These are phyloP conservation scores for Neonectria hederae DNA, from an alignment of 2,329 filamentous ascomycete genomes.

Conservation along the genomic window DNA sequence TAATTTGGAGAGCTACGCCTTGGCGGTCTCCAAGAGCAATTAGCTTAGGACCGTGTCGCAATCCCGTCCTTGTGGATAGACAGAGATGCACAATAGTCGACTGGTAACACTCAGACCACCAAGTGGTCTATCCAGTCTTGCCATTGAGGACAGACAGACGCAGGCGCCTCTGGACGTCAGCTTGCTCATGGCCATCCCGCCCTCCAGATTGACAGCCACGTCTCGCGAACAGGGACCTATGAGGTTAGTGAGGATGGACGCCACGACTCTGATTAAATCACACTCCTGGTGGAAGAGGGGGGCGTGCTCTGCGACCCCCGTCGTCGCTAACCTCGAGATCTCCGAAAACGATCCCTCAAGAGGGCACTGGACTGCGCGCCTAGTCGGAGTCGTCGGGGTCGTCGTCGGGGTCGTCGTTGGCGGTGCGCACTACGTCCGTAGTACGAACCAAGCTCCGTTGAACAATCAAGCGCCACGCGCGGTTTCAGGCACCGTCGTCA, in stretches of 20 bases:
- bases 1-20: constrained; percentile 1
- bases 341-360: constrained; percentile 1
- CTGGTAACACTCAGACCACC: constrained; percentile 8
- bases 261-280: background rate
- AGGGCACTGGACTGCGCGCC: constrained; percentile 14
- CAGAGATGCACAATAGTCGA: background rate
- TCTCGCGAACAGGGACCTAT: background rate
- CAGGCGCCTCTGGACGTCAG: background rate
- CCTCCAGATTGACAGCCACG: background rate
- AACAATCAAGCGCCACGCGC: constrained; percentile 37
- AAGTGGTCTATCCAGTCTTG: background rate
- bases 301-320: background rate
- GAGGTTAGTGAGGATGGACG: background rate
- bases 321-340: background rate
- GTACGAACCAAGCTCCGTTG: constrained; percentile 19
- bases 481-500: constrained; percentile 40
- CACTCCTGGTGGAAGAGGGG: background rate
- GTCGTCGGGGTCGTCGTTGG: background rate
- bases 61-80: constrained; percentile 1
- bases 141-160: background rate
- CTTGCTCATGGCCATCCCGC: background rate
- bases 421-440: too few relatives aligned
- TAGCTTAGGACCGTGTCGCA: background rate
- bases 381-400: background rate
- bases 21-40: background rate